Conservation (phyloP, 2,329 filamentous ascomycete genomes). For the Ceratocystis papillata region DNA sequence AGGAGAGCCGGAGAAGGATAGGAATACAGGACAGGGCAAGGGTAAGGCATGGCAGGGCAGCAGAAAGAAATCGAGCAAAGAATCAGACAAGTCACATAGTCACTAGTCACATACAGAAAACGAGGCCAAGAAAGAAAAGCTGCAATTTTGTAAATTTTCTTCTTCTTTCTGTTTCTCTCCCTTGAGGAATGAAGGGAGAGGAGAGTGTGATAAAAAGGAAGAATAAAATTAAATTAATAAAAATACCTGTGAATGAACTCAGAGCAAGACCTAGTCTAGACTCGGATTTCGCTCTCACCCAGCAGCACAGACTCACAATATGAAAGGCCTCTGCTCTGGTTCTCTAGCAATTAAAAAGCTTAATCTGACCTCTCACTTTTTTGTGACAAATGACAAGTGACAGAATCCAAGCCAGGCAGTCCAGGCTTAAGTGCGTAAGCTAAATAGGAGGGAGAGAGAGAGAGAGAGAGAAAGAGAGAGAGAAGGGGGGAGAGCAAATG, state of each 20-base stretch:
- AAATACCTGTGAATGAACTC: no score
- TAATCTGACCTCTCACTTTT: slow-evolving; percentile 12
- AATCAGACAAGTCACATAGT: background rate
- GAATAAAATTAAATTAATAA: no score
- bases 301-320: background rate
- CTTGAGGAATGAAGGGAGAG: background rate
- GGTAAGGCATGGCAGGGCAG: background rate
- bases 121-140: background rate
- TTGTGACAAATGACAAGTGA: background rate
- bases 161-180: background rate
- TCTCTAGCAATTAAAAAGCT: slow-evolving; percentile 8
- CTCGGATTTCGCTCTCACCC: background rate
- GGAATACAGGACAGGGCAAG: background rate
- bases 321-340: background rate
- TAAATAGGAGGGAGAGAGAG: background rate
- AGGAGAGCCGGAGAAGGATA: background rate
- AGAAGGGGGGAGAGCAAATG: no score
- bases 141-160: background rate
- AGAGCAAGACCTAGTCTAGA: no score
- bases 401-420: background rate
- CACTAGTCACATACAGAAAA: background rate
- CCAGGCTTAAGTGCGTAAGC: background rate
- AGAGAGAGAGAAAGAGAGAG: no score
- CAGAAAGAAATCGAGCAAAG: background rate
- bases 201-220: no score